Base-by-base conservation (phyloP, 2,329 filamentous ascomycete genomes). In the Sporothrix inflata region DNA sequence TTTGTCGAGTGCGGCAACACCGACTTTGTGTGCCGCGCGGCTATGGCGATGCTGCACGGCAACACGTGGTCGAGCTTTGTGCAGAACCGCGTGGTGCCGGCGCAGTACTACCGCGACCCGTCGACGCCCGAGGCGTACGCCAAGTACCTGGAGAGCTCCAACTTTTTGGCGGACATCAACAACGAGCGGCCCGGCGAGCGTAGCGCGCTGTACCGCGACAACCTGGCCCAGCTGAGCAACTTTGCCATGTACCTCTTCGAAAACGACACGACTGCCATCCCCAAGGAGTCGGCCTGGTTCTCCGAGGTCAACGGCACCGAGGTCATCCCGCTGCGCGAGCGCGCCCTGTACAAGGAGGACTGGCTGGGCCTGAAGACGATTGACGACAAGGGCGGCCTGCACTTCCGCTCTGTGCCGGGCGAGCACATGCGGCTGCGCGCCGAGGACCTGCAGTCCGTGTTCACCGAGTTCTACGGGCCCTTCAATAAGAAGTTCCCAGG, bases 131-230 rank as follows among this genome's bases (percentile, higher is more conserved):
- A 93, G 80, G 83, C 94, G 79, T 82, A 94, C 80, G 88, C 90
- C 0, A 82, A 85, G 40, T 99, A 98, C 79, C 87, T 98, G 24
- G 88, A 90, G 76, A 80, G 89, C 79, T 96, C 92, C 77, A 95
- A 94, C 80, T 98, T 97, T 81, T 85, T 99, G 9, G 96, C 95
- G 11, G 95, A 98, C 79, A 91, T 98, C 82, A 99, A 99, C 82
- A 98, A 98, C 80, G 96, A 99, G 87, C 87, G 94, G 12, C 24
- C 60, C 14, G 75, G 76, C 66, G 74, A 84, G 71, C 97, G 97
- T 87, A 97, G 94, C 78, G 78, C 82, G 47, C 86, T 83, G 14
- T 99, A 98, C 81, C 90, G 87, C 79, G 81, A 87, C 76, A 92
- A 95, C 78, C 76, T 99, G 65, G 86, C 86, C 8, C 81, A 78